Conservation (phyloP, 2,329 filamentous ascomycete genomes). For the Penicillium aurantiogriseum region DNA sequence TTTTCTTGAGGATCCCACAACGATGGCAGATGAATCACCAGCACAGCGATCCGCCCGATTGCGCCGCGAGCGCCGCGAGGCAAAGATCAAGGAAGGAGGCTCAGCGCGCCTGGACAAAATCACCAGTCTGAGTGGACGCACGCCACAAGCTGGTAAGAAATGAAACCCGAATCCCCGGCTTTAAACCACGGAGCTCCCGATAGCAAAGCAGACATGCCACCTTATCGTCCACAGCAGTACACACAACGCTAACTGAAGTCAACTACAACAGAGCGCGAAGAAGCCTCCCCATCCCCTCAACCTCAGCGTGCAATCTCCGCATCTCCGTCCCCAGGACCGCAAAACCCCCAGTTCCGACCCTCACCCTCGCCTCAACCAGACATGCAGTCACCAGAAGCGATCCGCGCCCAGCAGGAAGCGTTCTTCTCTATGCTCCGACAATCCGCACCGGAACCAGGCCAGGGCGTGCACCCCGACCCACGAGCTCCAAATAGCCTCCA, state of each 20-base stretch:
- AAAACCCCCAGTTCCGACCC: constrained; percentile 22
- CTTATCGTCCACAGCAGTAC: background rate
- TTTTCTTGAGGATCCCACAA: background rate
- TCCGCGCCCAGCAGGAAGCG: constrained; percentile 44
- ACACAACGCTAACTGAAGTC: constrained; percentile 9
- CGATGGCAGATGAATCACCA: constrained; percentile 47
- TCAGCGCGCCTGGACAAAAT: constrained; percentile 62
- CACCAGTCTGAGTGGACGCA: constrained; percentile 57
- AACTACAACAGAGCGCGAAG: constrained; percentile 24
- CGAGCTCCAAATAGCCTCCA: constrained; percentile 19
- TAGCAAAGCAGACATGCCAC: background rate
- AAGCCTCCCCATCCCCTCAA: constrained; percentile 24
- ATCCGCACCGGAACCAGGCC: constrained; percentile 22
- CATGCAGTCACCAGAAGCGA: constrained; percentile 32
- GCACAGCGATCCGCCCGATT: constrained; percentile 56
- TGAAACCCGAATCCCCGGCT: background rate
- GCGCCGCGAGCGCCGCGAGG: constrained; percentile 62
- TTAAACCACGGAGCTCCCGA: background rate
- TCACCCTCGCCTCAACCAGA: constrained; percentile 21
- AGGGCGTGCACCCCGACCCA: constrained; percentile 13
- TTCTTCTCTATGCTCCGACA: constrained; percentile 42
- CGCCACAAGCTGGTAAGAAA: constrained; percentile 40
- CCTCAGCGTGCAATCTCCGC: constrained; percentile 17
- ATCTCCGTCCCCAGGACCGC: constrained; percentile 29
- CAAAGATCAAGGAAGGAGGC: constrained; percentile 60